Evolutionary conservation across 176 grass and related monocot genomes (phyloP).

Genomic region (Dactylis glomerata): DNA sequence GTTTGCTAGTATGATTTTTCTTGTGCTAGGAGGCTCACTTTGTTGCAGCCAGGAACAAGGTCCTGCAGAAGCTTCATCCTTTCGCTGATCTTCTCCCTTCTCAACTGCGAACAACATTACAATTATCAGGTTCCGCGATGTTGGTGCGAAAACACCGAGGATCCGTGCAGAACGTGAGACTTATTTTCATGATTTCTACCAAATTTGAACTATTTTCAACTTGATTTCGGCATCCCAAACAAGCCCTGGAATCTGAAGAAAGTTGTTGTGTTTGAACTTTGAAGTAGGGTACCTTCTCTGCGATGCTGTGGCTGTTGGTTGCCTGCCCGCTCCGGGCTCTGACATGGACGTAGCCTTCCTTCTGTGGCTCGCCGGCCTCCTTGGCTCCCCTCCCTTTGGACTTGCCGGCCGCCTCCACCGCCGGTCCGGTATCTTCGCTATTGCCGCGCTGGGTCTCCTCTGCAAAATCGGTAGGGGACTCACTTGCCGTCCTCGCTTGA

Average conservation of each 20-base stretch:
- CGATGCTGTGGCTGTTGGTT: constrained; percentile 90
- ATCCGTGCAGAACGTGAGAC: not conserved
- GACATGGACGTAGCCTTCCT: constrained; percentile 81
- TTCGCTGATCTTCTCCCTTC: constrained; percentile 97
- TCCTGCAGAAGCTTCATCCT: constrained; percentile 98
- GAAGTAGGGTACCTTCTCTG: constrained; percentile 58
- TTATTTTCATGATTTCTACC: not conserved
- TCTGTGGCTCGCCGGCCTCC: constrained; percentile 36
- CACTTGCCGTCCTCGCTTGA: constrained; percentile 29
- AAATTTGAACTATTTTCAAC: not conserved
- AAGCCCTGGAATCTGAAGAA: not conserved
- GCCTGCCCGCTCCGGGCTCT: constrained; percentile 85
- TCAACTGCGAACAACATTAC: constrained; percentile 41
- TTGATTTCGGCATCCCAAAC: not conserved
- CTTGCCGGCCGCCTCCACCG: constrained; percentile 24
- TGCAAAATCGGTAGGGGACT: constrained; percentile 32
- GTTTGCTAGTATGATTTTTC: not conserved
- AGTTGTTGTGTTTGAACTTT: not conserved
- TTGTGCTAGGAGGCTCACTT: constrained; percentile 37
- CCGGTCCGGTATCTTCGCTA: constrained; percentile 52
- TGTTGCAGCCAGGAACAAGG: constrained; percentile 93
- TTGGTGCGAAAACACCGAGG: not conserved
- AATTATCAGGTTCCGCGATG: not conserved
- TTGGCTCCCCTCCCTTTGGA: constrained; percentile 53
- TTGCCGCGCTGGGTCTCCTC: constrained; percentile 48